Conservation (phyloP, 768 basidiomycete species). For the Melanogaster broomeanus region DNA sequence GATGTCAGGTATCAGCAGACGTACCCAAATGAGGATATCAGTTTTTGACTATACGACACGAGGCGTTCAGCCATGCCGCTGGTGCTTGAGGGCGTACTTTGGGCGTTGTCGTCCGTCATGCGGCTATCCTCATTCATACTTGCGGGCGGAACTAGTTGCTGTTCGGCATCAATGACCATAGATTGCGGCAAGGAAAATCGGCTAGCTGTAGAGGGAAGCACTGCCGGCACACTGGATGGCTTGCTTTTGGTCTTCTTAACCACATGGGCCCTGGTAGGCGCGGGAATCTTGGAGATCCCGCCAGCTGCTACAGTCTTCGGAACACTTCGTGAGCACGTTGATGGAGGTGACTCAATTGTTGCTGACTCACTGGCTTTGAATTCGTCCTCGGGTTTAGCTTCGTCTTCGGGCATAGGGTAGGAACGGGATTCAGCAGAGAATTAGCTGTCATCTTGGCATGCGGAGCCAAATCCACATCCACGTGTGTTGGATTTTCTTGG, state of each 20-base stretch:
- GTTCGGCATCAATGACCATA: conserved; percentile 12
- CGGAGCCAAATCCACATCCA: neutral
- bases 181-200: conserved; percentile 14
- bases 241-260: conserved; percentile 20
- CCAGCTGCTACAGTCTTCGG: conserved; percentile 18
- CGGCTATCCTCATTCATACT: conserved; percentile 29
- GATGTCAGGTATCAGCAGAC: conserved; percentile 31
- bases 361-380: conserved; percentile 23
- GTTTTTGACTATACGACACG: conserved; percentile 49
- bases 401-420: conserved; percentile 5
- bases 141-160: conserved; percentile 18
- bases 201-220: conserved; percentile 6
- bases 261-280: conserved; percentile 15
- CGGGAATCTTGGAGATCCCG: conserved; percentile 18
- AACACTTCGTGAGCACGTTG: conserved; percentile 19
- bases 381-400: conserved; percentile 32
- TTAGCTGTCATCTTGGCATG: neutral
- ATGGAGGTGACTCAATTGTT: neutral
- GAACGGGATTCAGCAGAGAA: neutral
- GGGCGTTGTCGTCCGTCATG: conserved; percentile 21
- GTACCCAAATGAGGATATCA: conserved; percentile 47
- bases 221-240: conserved; percentile 6
- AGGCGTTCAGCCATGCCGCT: conserved; percentile 48
- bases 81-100: conserved; percentile 15
- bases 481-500: conserved; percentile 6